These are phyloP conservation scores for Durusdinium trenchii DNA, from an alignment of 73 alveolate genomes.

Conservation along the genomic window DNA sequence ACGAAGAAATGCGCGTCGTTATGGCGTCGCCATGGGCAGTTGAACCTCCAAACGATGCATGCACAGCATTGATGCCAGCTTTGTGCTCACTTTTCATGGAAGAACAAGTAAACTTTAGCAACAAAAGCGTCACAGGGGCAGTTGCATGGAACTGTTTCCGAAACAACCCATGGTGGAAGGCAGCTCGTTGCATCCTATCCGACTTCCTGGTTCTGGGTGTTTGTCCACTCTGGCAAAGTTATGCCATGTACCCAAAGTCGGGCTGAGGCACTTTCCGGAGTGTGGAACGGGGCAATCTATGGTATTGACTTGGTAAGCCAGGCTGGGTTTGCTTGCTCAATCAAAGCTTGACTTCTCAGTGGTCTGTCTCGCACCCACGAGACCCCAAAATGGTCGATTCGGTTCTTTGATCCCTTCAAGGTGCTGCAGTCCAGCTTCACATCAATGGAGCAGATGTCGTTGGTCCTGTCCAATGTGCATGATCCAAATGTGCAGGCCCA, in stretches of 20 bases:
- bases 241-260: too few species aligned
- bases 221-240: not conserved
- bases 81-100: not conserved
- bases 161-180: not conserved
- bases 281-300: not conserved
- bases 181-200: not conserved
- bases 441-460: conserved; percentile 35
- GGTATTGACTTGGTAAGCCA: conserved; percentile 70
- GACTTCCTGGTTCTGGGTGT: not conserved
- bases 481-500: not conserved
- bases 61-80: not conserved
- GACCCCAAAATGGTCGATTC: too few species aligned
- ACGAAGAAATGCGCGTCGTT: too few species aligned
- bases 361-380: not conserved
- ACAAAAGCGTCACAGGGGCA: too few species aligned
- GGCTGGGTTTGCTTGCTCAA: conserved; percentile 6
- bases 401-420: too few species aligned
- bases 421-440: conserved; percentile 44
- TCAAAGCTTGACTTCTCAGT: not conserved
- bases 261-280: conserved; percentile 48
- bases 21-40: not conserved
- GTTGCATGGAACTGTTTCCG: too few species aligned
- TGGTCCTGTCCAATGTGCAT: not conserved
- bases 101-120: too few species aligned
- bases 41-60: not conserved